Base-by-base conservation (phyloP, 2,329 filamentous ascomycete species). In the Fusarium subglutinans region DNA sequence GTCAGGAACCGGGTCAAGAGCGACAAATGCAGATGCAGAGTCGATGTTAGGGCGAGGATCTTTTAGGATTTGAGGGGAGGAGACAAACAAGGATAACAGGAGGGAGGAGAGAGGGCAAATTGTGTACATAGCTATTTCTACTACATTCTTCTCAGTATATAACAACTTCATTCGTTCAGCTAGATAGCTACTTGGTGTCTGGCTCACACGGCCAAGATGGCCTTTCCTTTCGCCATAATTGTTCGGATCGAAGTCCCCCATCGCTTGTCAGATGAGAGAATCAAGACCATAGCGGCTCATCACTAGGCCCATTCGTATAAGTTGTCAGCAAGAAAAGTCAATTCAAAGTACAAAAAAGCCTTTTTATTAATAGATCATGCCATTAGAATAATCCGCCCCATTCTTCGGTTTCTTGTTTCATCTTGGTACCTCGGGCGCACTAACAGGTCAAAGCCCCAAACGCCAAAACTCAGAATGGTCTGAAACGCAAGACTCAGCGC, bases 1-100 rank as follows among this genome's bases (percentile, higher is more conserved):
- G 11, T 58, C 1, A 7, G 7, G 10, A 13, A 4, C 2, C 1
- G 0, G 2, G 5, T 9, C 1, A 6, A n/a, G 22, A 12, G 5
- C 0, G 11, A 24, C 10, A 17, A 3, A 24, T 8, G 18, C 5
- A 51, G 28, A 18, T 10, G 11, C 3, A 8, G 3, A 2, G 1
- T n/a, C 2, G 6, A 50, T n/a, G 5, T 8, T 18, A 3, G 10
- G 20, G 11, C 17, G 22, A 5, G 22, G 6, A 3, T 22, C n/a
- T 5, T 2, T 18, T 17, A 9, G 4, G 14, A 33, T n/a, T 5
- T 1, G 2, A 33, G 11, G 18, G 47, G 15, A n/a, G 28, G 14
- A n/a, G 10, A 2, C 15, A 12, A 3, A n/a, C 14, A 50, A 0
- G 15, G 9, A 15, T 8, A 12, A 30, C 0, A 17, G 13, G 30